Conservation (phyloP, 2,329 filamentous ascomycete species). For the Fusarium papillatum region DNA sequence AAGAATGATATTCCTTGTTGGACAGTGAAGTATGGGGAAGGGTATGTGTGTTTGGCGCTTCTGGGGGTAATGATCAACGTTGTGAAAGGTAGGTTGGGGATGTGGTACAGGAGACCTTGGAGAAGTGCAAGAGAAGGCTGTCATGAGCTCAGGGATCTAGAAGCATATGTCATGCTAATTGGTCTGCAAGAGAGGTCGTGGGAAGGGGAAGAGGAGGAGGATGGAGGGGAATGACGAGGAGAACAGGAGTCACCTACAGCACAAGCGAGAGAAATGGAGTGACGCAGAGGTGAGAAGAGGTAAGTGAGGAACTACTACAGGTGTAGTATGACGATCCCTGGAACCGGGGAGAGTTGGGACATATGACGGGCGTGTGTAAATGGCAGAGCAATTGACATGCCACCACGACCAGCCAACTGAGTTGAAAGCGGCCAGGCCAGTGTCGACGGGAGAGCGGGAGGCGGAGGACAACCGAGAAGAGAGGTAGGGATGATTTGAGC, state of each 20-base stretch:
- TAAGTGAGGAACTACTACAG: slow-evolving; percentile 8
- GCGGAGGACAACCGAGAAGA: slow-evolving; percentile 11
- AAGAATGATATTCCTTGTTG: not conserved
- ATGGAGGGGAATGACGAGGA: slow-evolving; percentile 19
- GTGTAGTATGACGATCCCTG: slow-evolving; percentile 19
- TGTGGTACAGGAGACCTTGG: slow-evolving; percentile 4
- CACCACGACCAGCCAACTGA: slow-evolving; percentile 30
- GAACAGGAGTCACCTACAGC: slow-evolving; percentile 34
- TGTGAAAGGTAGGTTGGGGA: slow-evolving; percentile 2
- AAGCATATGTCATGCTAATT: slow-evolving; percentile 22
- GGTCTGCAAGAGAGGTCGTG: not conserved
- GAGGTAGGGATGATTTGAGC: slow-evolving; percentile 20
- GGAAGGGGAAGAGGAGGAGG: slow-evolving; percentile 1
- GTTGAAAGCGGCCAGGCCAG: slow-evolving; percentile 5
- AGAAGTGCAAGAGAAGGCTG: not conserved
- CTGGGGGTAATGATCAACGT: not conserved
- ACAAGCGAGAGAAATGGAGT: slow-evolving; percentile 31
- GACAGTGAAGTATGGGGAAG: not conserved
- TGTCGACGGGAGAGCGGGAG: slow-evolving; percentile 20
- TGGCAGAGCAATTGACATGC: slow-evolving; percentile 34
- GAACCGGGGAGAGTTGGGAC: slow-evolving; percentile 21
- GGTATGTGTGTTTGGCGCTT: not conserved
- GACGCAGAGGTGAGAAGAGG: slow-evolving; percentile 15
- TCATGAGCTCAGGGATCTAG: slow-evolving; percentile 13
- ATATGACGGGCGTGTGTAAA: slow-evolving; percentile 21